Percentiles rank a stretch among this genome's conserved stretches.
Evolutionary conservation across 768 basidiomycete species (phyloP).

Genomic region (Agrocybe praecox): DNA sequence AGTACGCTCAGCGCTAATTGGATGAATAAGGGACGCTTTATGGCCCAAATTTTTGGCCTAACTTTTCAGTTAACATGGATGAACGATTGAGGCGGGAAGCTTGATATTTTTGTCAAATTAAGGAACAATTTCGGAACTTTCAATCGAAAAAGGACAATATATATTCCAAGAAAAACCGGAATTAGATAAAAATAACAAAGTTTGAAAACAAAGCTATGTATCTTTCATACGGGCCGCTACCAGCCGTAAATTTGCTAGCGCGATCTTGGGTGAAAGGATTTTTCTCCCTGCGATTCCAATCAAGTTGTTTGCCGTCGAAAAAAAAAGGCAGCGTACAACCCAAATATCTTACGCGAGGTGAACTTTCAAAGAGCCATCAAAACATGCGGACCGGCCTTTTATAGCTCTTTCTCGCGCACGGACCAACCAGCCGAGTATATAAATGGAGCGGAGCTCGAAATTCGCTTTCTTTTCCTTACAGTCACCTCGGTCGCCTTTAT

Average conservation of each 20-base stretch:
- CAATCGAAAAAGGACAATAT: neutral
- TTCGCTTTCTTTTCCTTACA: conserved; percentile 26
- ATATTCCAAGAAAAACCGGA: neutral
- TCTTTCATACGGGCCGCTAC: conserved; percentile 69
- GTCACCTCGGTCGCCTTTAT: conserved; percentile 31
- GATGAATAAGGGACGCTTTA: too few species aligned
- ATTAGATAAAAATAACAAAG: neutral
- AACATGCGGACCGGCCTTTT: conserved; percentile 13
- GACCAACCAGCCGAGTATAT: conserved; percentile 25
- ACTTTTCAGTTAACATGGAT: too few species aligned
- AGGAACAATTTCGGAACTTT: neutral
- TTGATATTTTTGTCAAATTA: too few species aligned
- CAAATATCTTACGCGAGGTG: conserved; percentile 80
- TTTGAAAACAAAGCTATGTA: conserved; percentile 30
- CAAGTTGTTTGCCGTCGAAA: conserved; percentile 51
- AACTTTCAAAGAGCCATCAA: conserved; percentile 57
- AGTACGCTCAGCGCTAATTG: too few species aligned
- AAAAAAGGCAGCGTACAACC: conserved; percentile 39
- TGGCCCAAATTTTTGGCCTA: too few species aligned
- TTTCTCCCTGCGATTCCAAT: conserved; percentile 56
- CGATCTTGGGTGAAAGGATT: conserved; percentile 72
- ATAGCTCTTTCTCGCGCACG: conserved; percentile 26
- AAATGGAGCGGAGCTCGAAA: conserved; percentile 19
- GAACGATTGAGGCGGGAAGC: too few species aligned
- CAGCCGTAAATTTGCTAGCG: conserved; percentile 44